Base-by-base conservation (phyloP, 1,284 basidiomycete species). In the Amylostereum areolatum region DNA sequence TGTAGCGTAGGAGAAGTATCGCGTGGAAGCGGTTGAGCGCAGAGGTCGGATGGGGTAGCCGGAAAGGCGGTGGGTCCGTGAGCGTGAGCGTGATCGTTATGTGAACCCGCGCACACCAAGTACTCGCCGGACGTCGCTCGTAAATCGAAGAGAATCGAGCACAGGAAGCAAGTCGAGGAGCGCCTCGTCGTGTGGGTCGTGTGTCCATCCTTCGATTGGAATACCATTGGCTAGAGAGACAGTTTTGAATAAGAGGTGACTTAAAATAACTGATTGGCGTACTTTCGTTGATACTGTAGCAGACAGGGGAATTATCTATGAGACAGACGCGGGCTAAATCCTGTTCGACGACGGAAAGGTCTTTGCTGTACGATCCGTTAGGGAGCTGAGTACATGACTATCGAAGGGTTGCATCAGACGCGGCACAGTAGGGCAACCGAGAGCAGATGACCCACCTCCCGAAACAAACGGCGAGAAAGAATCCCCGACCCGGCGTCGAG, bases 141-240 rank as follows among this genome's bases (percentile, higher is more conserved):
- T 97, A 69, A 99, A 99, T 31, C 96, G 81, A 52, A 99, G 70
- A 46, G 91, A 94, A 68, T 99, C 96, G 50, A 99, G 80, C 43
- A 99, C 86, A 24, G 96, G 96, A 24, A 99, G 74, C 49, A 97
- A 78, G 69, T 99, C 95, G 46, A 99, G 83, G 43, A 99, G 74
- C 8, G 95, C 96, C 71, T 98, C 93, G 70, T 99, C 96, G 53
- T 86, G 85, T 25, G 94, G 95, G 68, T 99, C 97, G 55, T 94
- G 88, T 18, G 94, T 97, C 96, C 96, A 99, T 41, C 96, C 96
- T 73, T 99, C 96, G 65, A 99, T 93, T 32, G 96, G 97, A 59
- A 99, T 93, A 43, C 95, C 96, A 67, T 99, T 99, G 43, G 92
- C 95, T 70, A 49, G 18, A 33, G 28, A 24, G n/a, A 28, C 7